Evolutionary conservation across 192 early-diverging fungal species (phyloP).

Genomic region (Backusella westeae): DNA sequence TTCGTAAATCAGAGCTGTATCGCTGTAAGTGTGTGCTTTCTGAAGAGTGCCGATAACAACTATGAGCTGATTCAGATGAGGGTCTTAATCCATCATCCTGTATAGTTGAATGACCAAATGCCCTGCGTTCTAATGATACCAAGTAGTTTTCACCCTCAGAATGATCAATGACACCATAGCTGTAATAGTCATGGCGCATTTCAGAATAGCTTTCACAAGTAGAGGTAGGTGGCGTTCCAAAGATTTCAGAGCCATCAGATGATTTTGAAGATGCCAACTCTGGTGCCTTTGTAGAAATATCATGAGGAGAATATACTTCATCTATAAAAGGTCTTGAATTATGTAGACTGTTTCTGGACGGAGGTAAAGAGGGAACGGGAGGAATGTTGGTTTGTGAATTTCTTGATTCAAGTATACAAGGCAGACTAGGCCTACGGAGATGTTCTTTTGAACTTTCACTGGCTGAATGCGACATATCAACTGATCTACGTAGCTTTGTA

Average conservation of each 20-base stretch:
- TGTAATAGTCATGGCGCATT: slow-evolving; percentile 14
- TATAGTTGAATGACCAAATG: slow-evolving; percentile 9
- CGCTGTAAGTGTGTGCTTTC: slow-evolving; percentile 15
- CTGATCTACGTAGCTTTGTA: not conserved
- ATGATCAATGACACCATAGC: slow-evolving; percentile 23
- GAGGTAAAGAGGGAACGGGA: slow-evolving; percentile 5
- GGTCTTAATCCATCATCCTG: slow-evolving; percentile 6
- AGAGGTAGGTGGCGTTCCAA: not conserved
- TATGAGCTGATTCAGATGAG: slow-evolving; percentile 9
- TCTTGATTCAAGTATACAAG: slow-evolving; percentile 28
- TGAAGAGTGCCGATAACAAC: slow-evolving; percentile 1
- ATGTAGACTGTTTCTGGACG: not conserved
- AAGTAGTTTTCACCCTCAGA: slow-evolving; percentile 31
- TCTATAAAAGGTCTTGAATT: not conserved
- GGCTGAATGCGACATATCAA: not conserved
- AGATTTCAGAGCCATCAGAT: not conserved
- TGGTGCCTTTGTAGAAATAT: not conserved
- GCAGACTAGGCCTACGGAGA: slow-evolving; percentile 29
- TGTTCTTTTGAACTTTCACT: slow-evolving; percentile 15
- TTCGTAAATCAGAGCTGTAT: slow-evolving; percentile 31
- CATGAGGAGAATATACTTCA: not conserved
- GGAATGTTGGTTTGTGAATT: slow-evolving; percentile 10
- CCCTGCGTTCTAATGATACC: slow-evolving; percentile 29
- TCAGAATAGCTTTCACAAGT: not conserved
- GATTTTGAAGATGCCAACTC: not conserved